Conservation (phyloP, 306 rosid genomes). For the Gillenia trifoliata region DNA sequence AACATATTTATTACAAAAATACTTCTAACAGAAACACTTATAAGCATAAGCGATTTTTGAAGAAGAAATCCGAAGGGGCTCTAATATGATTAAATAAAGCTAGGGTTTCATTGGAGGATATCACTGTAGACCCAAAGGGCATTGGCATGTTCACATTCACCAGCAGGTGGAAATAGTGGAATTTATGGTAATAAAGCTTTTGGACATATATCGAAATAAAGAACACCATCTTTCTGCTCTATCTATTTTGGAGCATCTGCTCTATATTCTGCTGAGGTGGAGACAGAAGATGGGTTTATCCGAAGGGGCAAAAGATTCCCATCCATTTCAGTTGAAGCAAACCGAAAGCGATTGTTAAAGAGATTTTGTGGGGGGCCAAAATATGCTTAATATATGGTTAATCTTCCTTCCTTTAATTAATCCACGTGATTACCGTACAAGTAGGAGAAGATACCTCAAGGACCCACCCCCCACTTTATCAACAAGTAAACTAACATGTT, state of each 20-base stretch:
- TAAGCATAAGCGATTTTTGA: neutral
- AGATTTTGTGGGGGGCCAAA: neutral
- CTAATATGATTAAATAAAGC: neutral
- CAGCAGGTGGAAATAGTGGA: neutral
- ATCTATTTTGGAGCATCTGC: neutral
- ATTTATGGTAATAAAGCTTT: neutral
- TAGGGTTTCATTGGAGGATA: neutral
- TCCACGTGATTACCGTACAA: conserved; percentile 7
- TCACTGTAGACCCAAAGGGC: neutral
- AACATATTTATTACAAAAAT: too few species aligned
- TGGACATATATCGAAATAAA: neutral
- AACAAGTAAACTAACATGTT: neutral
- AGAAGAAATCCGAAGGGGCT: neutral
- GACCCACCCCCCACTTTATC: neutral
- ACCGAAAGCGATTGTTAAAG: neutral
- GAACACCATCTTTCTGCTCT: neutral
- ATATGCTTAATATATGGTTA: neutral
- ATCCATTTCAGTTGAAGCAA: neutral
- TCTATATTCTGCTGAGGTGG: neutral
- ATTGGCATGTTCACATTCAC: neutral
- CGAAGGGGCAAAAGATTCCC: neutral
- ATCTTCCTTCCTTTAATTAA: neutral
- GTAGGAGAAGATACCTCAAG: neutral
- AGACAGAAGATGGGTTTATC: neutral
- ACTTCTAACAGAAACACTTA: neutral